Percentiles rank a stretch among this genome's conserved stretches.
These are phyloP conservation scores for Magnusiomyces ingens DNA, from an alignment of 1,139 yeast genomes.

Conservation along the genomic window DNA sequence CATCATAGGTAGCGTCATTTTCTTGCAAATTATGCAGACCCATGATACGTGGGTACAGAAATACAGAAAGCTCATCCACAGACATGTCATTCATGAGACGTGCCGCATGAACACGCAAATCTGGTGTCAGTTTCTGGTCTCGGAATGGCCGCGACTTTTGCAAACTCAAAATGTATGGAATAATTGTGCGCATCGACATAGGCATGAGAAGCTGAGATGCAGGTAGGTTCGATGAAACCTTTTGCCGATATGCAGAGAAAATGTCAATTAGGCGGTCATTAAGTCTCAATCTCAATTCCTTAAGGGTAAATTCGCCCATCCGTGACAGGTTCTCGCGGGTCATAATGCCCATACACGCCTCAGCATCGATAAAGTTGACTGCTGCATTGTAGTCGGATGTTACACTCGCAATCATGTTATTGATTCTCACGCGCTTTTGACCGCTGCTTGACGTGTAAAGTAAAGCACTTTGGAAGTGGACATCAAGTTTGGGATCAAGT, in stretches of 20 bases:
- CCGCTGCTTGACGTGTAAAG: constrained; percentile 78
- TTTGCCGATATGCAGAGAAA: constrained; percentile 64
- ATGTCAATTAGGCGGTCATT: constrained; percentile 63
- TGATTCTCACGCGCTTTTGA: constrained; percentile 71
- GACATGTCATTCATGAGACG: constrained; percentile 51
- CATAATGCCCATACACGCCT: constrained; percentile 65
- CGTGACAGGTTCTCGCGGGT: constrained; percentile 62
- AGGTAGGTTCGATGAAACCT: constrained; percentile 41
- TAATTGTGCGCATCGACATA: constrained; percentile 65
- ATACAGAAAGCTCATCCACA: constrained; percentile 52
- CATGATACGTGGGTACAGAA: constrained; percentile 74
- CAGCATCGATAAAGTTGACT: constrained; percentile 79
- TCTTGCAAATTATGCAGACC: constrained; percentile 63
- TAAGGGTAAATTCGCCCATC: constrained; percentile 48
- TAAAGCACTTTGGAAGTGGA: constrained; percentile 87
- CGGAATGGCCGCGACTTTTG: constrained; percentile 62
- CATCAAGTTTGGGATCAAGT: constrained; percentile 63
- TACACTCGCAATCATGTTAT: constrained; percentile 76
- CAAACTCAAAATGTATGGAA: constrained; percentile 61
- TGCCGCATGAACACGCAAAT: constrained; percentile 52
- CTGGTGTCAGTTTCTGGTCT: constrained; percentile 36
- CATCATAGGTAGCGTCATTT: constrained; percentile 40
- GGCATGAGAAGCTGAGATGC: constrained; percentile 75
- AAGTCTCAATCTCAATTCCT: constrained; percentile 56
- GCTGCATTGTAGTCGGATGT: constrained; percentile 68